A percentile compares a stretch with the other conserved stretches of the same genome.
phyloP scores from a whole-genome alignment of 129 eudicot species.

The Arctium lappa region DNA sequence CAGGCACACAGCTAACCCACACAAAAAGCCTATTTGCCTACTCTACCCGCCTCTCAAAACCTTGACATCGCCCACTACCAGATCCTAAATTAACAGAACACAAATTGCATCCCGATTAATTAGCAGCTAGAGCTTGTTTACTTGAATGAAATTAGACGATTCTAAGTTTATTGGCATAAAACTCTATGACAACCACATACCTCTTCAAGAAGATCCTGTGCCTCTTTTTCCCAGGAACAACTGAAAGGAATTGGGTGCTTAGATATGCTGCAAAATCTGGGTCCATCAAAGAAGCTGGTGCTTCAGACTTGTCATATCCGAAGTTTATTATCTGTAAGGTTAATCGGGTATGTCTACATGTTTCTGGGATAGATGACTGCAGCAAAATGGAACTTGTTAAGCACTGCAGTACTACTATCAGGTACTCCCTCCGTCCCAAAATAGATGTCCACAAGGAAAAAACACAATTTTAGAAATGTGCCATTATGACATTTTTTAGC shows the following conservation, averaged over 20 bases:
- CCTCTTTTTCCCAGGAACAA: slow-evolving; percentile 48
- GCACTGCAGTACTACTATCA: background rate
- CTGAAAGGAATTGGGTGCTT: slow-evolving; percentile 56
- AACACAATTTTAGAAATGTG: background rate
- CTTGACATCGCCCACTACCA: background rate
- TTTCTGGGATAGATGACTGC: slow-evolving; percentile 60
- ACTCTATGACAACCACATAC: slow-evolving; percentile 37
- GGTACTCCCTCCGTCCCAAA: background rate
- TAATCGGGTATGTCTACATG: slow-evolving; percentile 40
- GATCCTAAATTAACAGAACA: background rate
- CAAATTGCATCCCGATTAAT: background rate
- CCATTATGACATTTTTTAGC: background rate
- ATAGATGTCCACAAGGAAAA: background rate
- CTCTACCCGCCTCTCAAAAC: too few relatives aligned
- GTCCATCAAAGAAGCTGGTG: slow-evolving; percentile 76
- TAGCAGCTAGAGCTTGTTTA: background rate
- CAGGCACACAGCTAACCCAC: too few relatives aligned
- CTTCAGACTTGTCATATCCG: slow-evolving; percentile 75
- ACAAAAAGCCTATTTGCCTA: too few relatives aligned
- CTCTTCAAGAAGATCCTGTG: slow-evolving; percentile 64
- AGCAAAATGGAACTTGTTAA: slow-evolving; percentile 27
- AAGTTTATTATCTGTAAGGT: slow-evolving; percentile 81
- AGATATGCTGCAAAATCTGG: slow-evolving; percentile 79
- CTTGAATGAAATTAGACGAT: background rate
- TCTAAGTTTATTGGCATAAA: background rate